Conservation (phyloP, 2,329 filamentous ascomycete species). For the Rosellinia necatrix region DNA sequence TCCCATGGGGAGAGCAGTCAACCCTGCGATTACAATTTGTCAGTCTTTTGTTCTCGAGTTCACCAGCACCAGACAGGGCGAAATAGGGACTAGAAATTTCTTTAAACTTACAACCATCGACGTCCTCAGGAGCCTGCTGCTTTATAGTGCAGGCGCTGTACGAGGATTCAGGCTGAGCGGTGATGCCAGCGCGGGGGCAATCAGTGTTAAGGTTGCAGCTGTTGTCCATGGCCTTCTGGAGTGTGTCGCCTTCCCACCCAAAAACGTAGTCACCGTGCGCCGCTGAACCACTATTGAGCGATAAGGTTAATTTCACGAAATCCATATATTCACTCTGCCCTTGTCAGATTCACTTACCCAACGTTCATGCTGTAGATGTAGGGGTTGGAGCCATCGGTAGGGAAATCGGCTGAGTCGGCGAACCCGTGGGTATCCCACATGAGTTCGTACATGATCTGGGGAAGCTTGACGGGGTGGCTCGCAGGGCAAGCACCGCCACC, state of each 20-base stretch:
- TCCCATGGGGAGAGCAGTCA: constrained; percentile 39
- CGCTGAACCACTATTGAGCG: constrained; percentile 45
- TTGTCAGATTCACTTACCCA: too few species aligned
- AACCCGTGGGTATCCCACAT: constrained; percentile 52
- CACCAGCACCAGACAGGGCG: not conserved
- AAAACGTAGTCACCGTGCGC: constrained; percentile 59
- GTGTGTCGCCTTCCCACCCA: constrained; percentile 54
- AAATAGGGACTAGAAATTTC: not conserved
- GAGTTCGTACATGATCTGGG: constrained; percentile 55
- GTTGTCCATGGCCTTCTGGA: constrained; percentile 55
- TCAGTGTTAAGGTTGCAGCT: constrained; percentile 52
- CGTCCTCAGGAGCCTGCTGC: constrained; percentile 53
- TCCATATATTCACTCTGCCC: too few species aligned
- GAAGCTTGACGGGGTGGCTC: constrained; percentile 51
- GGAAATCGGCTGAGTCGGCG: constrained; percentile 49
- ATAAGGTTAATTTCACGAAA: not conserved
- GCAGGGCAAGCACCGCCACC: constrained; percentile 54
- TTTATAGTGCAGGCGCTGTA: constrained; percentile 53
- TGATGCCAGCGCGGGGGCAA: constrained; percentile 50
- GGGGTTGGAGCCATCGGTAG: constrained; percentile 48
- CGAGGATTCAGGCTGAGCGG: constrained; percentile 48
- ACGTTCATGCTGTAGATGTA: constrained; percentile 52
- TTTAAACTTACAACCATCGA: constrained; percentile 53
- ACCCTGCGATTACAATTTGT: constrained; percentile 29
- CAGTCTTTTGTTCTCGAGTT: not conserved